Evolutionary conservation across 305 asterid genomes (phyloP).

Genomic region (Petunia hybrid): DNA sequence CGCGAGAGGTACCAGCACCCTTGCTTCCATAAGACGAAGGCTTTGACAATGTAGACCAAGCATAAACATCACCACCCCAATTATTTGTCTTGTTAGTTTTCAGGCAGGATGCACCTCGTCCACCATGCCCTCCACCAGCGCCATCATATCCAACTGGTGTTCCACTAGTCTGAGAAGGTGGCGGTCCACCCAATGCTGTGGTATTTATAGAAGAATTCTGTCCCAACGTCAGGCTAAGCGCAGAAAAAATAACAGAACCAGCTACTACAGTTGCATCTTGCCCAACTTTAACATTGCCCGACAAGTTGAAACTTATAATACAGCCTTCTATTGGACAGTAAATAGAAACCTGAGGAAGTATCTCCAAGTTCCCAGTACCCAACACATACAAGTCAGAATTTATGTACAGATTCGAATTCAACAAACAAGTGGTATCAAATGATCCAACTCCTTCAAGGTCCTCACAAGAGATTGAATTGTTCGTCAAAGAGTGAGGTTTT

Average conservation of each 20-base stretch:
- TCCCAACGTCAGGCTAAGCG: slow-evolving; percentile 69
- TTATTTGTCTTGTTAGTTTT: slow-evolving; percentile 66
- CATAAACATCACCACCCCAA: slow-evolving; percentile 99
- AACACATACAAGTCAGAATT: slow-evolving; percentile 59
- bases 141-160: slow-evolving; percentile 93
- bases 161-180: slow-evolving; percentile 96
- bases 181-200: slow-evolving; percentile 79
- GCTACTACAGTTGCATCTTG: slow-evolving; percentile 75
- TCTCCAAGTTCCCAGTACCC: slow-evolving; percentile 87
- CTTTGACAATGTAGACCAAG: slow-evolving; percentile 75
- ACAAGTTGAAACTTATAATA: slow-evolving; percentile 74
- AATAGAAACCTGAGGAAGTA: slow-evolving; percentile 73
- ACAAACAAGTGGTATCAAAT: slow-evolving; percentile 74
- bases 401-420: slow-evolving; percentile 60
- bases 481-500: slow-evolving; percentile 34
- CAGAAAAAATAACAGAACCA: slow-evolving; percentile 71
- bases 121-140: slow-evolving; percentile 99
- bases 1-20: slow-evolving; percentile 81
- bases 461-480: slow-evolving; percentile 68
- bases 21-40: slow-evolving; percentile 96
- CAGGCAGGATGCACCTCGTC: slow-evolving; percentile 95
- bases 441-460: slow-evolving; percentile 94
- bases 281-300: slow-evolving; percentile 82
- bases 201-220: slow-evolving; percentile 75
- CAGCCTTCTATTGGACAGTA: slow-evolving; percentile 84